These are phyloP conservation scores for Iris pallida DNA, from an alignment of 116 monocot species.

Conservation along the genomic window DNA sequence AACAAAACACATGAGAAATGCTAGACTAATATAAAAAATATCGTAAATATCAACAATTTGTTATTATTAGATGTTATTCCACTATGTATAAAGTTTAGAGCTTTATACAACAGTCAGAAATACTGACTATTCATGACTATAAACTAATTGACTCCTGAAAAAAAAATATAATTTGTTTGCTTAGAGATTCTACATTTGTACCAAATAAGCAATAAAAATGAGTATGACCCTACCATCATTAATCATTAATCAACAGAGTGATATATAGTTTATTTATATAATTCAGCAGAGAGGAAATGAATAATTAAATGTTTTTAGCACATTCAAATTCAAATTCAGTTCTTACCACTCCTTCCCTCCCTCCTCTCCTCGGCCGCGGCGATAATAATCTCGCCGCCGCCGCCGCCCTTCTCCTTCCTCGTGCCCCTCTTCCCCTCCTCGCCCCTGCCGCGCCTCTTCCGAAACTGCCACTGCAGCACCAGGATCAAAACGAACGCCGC, in stretches of 20 bases:
- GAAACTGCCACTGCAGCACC: slow-evolving; percentile 67
- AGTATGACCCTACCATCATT: too few relatives aligned
- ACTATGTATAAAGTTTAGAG: too few relatives aligned
- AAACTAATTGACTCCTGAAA: too few relatives aligned
- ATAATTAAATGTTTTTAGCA: background rate
- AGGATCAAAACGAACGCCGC: slow-evolving; percentile 34
- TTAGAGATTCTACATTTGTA: too few relatives aligned
- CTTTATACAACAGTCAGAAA: too few relatives aligned
- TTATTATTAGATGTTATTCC: too few relatives aligned
- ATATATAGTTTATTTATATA: background rate
- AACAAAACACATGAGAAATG: too few relatives aligned
- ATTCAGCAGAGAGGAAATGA: background rate
- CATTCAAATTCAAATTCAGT: background rate
- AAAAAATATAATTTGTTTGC: too few relatives aligned
- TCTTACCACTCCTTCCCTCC: slow-evolving; percentile 15
- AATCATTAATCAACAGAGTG: background rate
- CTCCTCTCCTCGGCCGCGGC: slow-evolving; percentile 22
- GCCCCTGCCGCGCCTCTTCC: slow-evolving; percentile 21
- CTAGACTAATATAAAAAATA: too few relatives aligned
- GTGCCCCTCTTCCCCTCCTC: background rate
- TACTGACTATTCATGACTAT: too few relatives aligned
- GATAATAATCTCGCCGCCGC: background rate
- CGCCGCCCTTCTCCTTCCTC: slow-evolving; percentile 21
- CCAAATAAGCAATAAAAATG: too few relatives aligned
- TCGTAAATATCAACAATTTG: too few relatives aligned